Evolutionary conservation across 1,139 yeast species (phyloP), one percentile per base, ranked within the genome.

Genomic region (Scheffersomyces cryptocercus): DNA sequence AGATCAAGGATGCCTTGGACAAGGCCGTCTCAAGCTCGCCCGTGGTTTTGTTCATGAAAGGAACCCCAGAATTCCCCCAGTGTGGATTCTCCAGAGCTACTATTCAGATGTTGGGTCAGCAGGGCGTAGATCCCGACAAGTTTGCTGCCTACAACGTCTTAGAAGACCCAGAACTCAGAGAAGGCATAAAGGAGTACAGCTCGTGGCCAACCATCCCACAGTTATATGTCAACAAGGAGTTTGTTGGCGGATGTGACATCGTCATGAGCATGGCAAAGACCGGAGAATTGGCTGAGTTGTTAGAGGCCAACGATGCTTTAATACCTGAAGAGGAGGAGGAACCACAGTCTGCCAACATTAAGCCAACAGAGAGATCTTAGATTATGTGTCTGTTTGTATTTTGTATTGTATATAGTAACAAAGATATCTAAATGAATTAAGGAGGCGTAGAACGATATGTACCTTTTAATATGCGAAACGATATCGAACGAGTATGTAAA

Each of bases 11-110:
- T 30, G 97, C 98, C 38, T 89, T 93, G 47, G 90, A 86, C 55
- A 77, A 79, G 44, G 98, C 98, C 1, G 85, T 93, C 28, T 73
- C 69, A 4, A 83, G 96, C 12, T 95, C 97, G 1, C 96, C 96
- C 13, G 98, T 93, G 11, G 99, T 95, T 9, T 75, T 95, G 29
- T 91, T 91, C 71, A 88, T 88, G 96, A 88, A 88, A 62, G 96
- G 96, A 9, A 95, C 99, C 1, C 99, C 99, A 1, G 97, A 91
- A 59, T 89, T 88, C 46, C 99, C 99, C 28, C 96, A 90, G 59
- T 95, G 99, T 74, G 99, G 99, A 1, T 95, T 95, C 61, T 90
- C 97, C 5, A 81, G 97, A 60, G 96, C 96, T 41, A 88, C 97
- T 13, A 91, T 95, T 54, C 95, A 89, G 62, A 80, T 90, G 39